Base-by-base conservation (phyloP, 108 stramenopile genomes). In the Mediolabrus comicus region DNA sequence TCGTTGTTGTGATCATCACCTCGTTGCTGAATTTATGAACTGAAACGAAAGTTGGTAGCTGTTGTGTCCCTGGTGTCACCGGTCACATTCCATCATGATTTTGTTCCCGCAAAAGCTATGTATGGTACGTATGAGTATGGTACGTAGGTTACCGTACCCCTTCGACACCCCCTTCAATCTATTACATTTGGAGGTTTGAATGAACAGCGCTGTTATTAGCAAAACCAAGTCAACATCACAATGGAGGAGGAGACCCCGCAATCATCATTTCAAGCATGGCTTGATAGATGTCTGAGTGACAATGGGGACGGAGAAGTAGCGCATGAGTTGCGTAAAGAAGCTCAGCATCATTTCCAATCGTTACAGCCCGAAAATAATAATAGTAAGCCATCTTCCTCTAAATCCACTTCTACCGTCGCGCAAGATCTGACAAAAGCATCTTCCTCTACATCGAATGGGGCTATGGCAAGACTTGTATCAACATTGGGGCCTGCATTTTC, bases 391-490 rank as follows among this genome's bases (percentile, higher is more conserved):
- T 27, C 34, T 2, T 62, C 54, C n/a, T 13, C 65, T 2, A 34
- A 17, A 16, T 4, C 16, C n/a, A n/a, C n/a, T 36, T 66, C 67
- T n/a, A 65, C 77, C 7, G 53, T 72, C 7, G 46, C 28, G 4
- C 66, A 79, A 58, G 78, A 79, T 53, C 29, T 80, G 17, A 38
- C 71, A 6, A 53, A 38, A 13, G 71, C 72, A 25, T 80, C 79
- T 24, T 59, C 57, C 0, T 36, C 54, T 56, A 80, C 71, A 39
- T 62, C 80, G 11, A 78, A 81, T 39, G 80, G 80, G 27, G 71
- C 80, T n/a, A 60, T 81, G 35, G 80, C 76, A 8, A 25, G 38
- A 0, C 66, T 81, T 24, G 75, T 81, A n/a, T 67, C 75, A 8
- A 36, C 14, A 24, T 30, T 81, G n/a, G 63, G 71, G 12, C 76